Evolutionary conservation across 83 land plant genomes (phyloP).

Genomic region (Picea engelmannii): DNA sequence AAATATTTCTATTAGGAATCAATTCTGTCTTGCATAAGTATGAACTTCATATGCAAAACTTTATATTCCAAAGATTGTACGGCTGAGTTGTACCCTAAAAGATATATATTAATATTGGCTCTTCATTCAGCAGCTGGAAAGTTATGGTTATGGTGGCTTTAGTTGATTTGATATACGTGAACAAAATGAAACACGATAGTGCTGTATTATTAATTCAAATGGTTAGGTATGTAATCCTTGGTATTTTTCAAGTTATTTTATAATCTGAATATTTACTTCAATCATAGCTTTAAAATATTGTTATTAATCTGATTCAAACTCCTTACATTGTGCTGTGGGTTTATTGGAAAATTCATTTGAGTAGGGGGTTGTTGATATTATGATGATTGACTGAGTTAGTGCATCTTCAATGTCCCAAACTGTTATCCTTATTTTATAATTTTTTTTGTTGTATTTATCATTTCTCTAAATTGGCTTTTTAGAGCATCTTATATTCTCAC

Average conservation of each 20-base stretch:
- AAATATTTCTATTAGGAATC: too few relatives aligned
- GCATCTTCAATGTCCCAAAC: background rate
- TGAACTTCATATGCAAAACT: too few relatives aligned
- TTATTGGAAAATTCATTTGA: background rate
- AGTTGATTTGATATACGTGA: too few relatives aligned
- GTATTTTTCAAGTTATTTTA: background rate
- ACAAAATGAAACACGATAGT: too few relatives aligned
- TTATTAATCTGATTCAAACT: background rate
- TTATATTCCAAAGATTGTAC: too few relatives aligned
- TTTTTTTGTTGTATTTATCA: background rate
- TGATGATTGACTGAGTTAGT: background rate
- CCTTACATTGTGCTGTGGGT: background rate
- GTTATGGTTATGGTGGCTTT: too few relatives aligned
- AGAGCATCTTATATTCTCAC: constrained; percentile 90
- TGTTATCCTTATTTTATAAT: background rate
- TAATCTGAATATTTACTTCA: background rate
- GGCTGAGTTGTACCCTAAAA: too few relatives aligned
- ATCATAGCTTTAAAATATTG: background rate
- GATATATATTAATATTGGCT: too few relatives aligned
- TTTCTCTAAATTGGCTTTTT: background rate
- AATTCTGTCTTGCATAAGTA: too few relatives aligned
- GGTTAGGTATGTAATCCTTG: background rate
- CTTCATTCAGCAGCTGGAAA: too few relatives aligned
- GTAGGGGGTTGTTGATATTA: background rate
- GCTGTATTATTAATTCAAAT: too few relatives aligned